Base-by-base conservation (phyloP, 2,329 filamentous ascomycete genomes). In the Claviceps sorghi region DNA sequence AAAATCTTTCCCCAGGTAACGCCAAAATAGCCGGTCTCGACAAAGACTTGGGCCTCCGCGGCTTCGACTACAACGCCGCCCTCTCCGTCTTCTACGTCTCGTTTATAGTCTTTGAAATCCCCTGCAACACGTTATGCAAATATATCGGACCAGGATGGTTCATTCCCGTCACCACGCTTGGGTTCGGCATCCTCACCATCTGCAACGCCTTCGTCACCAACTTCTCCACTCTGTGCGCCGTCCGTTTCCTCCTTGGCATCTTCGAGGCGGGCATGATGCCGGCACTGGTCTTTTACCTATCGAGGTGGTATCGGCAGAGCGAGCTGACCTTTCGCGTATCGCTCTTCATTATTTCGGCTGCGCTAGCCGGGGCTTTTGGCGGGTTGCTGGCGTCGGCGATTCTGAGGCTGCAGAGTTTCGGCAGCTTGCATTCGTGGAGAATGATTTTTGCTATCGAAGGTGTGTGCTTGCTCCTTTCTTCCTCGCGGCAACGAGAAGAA, bases 401-500 rank as follows among this genome's bases (percentile, higher is more conserved):
- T 48, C 67, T 85, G 9, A 78, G 70, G 0, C 71, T 86, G 6
- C 65, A 74, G 26, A 62, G 69, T 47, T 75, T 84, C 51, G 82
- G 80, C 7, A 62, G 69, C 4, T 65, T 85, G 0, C 68, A 67
- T 26, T 67, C 65, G 5, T 87, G 83, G 83, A 70, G 82, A 8
- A 84, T 85, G 81, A 84, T 86, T 50, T 86, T 86, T 52, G 76
- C 74, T 4, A 79, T 86, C n/a, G 83, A 86, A 61, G 54, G 53
- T 56, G 26, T 21, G 41, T 51, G 34, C 9, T 22, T 8, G 17
- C 32, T 15, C 11, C 13, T 36, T 11, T 38, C 17, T 2, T 2
- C 26, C 26, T 17, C 17, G 3, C 1, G n/a, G 19, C 11, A 17
- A 48, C 8, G 8, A 19, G 30, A 19, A 30, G 6, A 22, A 11